Percentiles rank a stretch among this genome's conserved stretches.
phyloP scores from a whole-genome alignment of 2,329 filamentous ascomycete species.

The Colletotrichum cordylinicola region DNA sequence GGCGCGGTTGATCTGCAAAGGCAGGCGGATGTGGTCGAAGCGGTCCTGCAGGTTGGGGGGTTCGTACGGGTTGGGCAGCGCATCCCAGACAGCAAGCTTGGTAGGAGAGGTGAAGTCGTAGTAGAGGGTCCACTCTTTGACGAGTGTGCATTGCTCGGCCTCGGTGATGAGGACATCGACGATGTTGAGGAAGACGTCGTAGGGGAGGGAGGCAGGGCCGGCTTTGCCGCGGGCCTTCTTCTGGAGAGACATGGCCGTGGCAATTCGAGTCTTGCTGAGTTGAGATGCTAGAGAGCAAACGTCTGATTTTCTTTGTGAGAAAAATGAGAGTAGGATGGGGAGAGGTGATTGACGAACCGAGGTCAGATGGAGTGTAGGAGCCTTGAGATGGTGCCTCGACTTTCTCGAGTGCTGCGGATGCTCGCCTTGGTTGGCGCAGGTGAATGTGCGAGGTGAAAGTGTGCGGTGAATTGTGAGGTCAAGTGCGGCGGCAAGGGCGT shows the following conservation, averaged over 20 bases:
- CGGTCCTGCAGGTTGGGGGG: neutral
- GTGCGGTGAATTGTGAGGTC: neutral
- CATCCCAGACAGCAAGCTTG: neutral
- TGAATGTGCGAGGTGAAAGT: neutral
- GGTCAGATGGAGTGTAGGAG: neutral
- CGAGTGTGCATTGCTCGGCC: neutral
- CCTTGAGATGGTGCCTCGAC: neutral
- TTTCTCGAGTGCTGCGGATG: neutral
- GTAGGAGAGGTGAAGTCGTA: neutral
- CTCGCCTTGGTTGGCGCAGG: neutral
- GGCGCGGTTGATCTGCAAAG: neutral
- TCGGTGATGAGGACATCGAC: neutral
- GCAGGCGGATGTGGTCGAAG: neutral
- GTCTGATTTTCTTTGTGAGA: neutral
- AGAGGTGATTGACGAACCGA: neutral
- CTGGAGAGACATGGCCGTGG: neutral
- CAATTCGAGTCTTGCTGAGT: neutral
- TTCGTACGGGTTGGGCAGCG: neutral
- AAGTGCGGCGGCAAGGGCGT: neutral
- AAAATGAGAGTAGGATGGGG: neutral
- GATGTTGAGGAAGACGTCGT: neutral
- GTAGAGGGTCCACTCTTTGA: neutral
- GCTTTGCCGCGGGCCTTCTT: neutral
- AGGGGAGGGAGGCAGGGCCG: neutral
- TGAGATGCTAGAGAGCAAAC: neutral